Evolutionary conservation across 257 asterid genomes (phyloP), one percentile per base, ranked within the genome.

Genomic region (Eucommia ulmoides): DNA sequence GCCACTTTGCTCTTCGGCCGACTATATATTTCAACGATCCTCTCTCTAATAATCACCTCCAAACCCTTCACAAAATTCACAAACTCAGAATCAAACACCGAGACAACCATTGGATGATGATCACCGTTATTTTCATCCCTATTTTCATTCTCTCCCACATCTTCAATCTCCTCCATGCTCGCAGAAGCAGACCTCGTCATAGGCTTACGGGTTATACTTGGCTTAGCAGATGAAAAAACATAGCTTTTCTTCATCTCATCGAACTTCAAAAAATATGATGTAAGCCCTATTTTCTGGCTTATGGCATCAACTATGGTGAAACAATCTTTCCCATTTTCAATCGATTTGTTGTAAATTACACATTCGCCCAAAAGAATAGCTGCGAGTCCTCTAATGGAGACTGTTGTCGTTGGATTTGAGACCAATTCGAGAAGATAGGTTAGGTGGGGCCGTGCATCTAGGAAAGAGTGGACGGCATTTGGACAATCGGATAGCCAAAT

Each of bases 1-100:
- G 91, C 78, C 49, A 84, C 98, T 65, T 85, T 91, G 78, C 79
- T 82, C 79, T 76, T 82, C 3, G 94, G 94, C 56, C 50, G 81
- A 61, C 98, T 82, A 54, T 78, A 89, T 50, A 74, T 64, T 50
- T 80, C 88, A 16, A 85, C 83, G 18, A 73, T 80, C 51, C 76
- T 73, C 45, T 82, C 88, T 61, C 94, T 79, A 55, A 85, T 80
- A 54, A 66, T 80, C 22, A 68, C 79, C 65, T 82, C 98, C 44
- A 89, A 68, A 33, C 51, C 69, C 58, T 71, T 76, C 22, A 89
- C 72, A 54, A 80, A 82, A 62, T 51, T 29, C 55, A 89, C 77
- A 62, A 89, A 89, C 65, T 71, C 75, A 42, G 80, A 73, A 72
- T 85, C 94, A 48, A 82, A 72, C 53, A 78, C 75, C 69, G 77